Evolutionary conservation across 2,329 filamentous ascomycete species (phyloP).

Genomic region (Ilyonectria mors-panacis): DNA sequence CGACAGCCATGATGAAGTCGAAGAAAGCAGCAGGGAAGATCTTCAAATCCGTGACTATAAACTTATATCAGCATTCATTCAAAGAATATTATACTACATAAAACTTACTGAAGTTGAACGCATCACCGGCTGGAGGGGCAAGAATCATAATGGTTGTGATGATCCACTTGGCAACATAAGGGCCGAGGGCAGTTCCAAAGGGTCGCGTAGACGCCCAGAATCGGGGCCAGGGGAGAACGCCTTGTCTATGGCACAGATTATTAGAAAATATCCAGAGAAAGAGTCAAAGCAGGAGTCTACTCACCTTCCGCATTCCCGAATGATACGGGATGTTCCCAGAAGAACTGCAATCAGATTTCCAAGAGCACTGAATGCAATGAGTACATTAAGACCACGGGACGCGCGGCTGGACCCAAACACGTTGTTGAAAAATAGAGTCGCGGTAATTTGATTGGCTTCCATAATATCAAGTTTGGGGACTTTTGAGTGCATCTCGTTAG

Average conservation of each 20-base stretch:
- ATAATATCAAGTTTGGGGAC: slow-evolving; percentile 67
- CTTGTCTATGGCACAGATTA: slow-evolving; percentile 60
- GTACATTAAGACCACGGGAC: slow-evolving; percentile 69
- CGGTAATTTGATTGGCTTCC: slow-evolving; percentile 66
- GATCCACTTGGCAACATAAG: slow-evolving; percentile 70
- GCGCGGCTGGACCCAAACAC: slow-evolving; percentile 67
- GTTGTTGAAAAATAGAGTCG: slow-evolving; percentile 71
- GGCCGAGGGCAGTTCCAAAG: slow-evolving; percentile 74
- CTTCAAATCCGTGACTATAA: slow-evolving; percentile 69
- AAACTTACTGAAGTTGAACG: slow-evolving; percentile 71
- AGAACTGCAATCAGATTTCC: slow-evolving; percentile 71
- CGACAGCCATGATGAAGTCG: slow-evolving; percentile 68
- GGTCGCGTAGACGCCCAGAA: slow-evolving; percentile 75
- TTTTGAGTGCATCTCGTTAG: slow-evolving; percentile 22
- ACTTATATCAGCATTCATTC: slow-evolving; percentile 44
- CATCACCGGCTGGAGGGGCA: slow-evolving; percentile 73
- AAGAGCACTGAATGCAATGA: slow-evolving; percentile 70
- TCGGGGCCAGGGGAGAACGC: slow-evolving; percentile 69
- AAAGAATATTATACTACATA: neutral
- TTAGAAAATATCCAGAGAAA: neutral
- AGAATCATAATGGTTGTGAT: slow-evolving; percentile 73
- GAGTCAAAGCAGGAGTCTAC: neutral
- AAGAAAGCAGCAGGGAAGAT: slow-evolving; percentile 73
- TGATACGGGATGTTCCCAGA: slow-evolving; percentile 68
- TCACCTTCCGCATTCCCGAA: slow-evolving; percentile 71